phyloP scores from a whole-genome alignment of 176 grass and related monocot genomes.

The Pontederia crassipes region DNA sequence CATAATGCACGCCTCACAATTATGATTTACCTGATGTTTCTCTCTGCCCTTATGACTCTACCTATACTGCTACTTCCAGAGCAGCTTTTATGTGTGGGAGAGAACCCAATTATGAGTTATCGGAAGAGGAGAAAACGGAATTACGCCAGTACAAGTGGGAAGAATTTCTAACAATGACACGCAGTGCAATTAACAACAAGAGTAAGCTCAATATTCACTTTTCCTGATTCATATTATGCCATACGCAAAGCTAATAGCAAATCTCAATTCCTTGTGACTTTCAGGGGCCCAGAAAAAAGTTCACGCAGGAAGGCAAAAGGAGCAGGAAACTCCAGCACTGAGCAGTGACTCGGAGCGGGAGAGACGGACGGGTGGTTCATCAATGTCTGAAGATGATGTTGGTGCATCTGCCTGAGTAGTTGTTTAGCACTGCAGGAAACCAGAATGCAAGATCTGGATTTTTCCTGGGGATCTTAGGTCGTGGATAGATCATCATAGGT shows the following conservation, averaged over 20 bases:
- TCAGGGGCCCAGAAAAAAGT: slow-evolving; percentile 66
- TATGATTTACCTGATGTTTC: background rate
- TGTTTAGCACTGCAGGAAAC: background rate
- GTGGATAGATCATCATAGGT: background rate
- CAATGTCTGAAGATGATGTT: slow-evolving; percentile 58
- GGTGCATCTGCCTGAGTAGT: slow-evolving; percentile 27
- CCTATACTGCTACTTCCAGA: slow-evolving; percentile 19
- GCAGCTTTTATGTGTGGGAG: slow-evolving; percentile 99
- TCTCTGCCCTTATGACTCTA: background rate
- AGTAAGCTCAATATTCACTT: slow-evolving; percentile 38
- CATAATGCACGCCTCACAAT: no score
- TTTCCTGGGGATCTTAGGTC: background rate
- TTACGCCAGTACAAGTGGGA: slow-evolving; percentile 64
- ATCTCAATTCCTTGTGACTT: slow-evolving; percentile 20
- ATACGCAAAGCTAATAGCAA: background rate
- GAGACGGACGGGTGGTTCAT: slow-evolving; percentile 40
- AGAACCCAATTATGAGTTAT: slow-evolving; percentile 85
- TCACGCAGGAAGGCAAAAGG: slow-evolving; percentile 39
- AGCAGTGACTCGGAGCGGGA: slow-evolving; percentile 48
- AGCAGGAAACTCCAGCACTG: slow-evolving; percentile 17
- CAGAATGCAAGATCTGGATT: background rate
- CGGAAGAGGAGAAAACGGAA: slow-evolving; percentile 69
- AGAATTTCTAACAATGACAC: slow-evolving; percentile 62
- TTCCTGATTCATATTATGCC: slow-evolving; percentile 5
- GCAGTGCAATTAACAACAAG: slow-evolving; percentile 91